Percentiles rank a stretch among this genome's conserved stretches.
Evolutionary conservation across 805 yeast species (phyloP).

Genomic region (Debaryomyces castellii): DNA sequence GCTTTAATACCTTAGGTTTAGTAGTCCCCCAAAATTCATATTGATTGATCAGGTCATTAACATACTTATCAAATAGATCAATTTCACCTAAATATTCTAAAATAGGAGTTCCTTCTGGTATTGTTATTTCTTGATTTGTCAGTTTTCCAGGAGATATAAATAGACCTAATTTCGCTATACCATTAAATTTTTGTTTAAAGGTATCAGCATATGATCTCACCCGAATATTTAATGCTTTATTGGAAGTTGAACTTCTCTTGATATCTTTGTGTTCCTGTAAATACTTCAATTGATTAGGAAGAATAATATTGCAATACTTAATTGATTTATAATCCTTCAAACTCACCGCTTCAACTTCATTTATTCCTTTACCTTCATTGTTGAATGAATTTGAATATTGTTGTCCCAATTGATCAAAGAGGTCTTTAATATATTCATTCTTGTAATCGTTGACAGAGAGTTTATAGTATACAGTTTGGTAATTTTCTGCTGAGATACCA

Average conservation of each 20-base stretch:
- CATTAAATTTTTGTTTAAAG: conserved; percentile 58
- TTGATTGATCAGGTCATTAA: conserved; percentile 68
- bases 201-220: conserved; percentile 63
- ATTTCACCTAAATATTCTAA: conserved; percentile 74
- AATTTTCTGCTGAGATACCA: conserved; percentile 43
- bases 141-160: conserved; percentile 32
- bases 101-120: conserved; percentile 51
- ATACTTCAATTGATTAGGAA: conserved; percentile 35
- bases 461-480: conserved; percentile 52
- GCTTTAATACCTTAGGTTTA: conserved; percentile 37
- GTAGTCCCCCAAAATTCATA: conserved; percentile 73
- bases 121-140: conserved; percentile 9
- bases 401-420: conserved; percentile 22
- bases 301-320: conserved; percentile 28
- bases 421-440: conserved; percentile 27
- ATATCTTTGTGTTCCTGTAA: conserved; percentile 34
- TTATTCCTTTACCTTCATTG: conserved; percentile 2
- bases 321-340: conserved; percentile 24
- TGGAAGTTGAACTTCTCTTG: conserved; percentile 20
- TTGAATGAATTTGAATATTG: conserved; percentile 9
- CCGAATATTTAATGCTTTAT: conserved; percentile 31
- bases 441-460: conserved; percentile 48
- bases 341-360: conserved; percentile 20
- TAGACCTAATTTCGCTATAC: conserved; percentile 69
- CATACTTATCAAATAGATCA: conserved; percentile 62